phyloP scores from a whole-genome alignment of 306 rosid genomes.

The Rosa persica region DNA sequence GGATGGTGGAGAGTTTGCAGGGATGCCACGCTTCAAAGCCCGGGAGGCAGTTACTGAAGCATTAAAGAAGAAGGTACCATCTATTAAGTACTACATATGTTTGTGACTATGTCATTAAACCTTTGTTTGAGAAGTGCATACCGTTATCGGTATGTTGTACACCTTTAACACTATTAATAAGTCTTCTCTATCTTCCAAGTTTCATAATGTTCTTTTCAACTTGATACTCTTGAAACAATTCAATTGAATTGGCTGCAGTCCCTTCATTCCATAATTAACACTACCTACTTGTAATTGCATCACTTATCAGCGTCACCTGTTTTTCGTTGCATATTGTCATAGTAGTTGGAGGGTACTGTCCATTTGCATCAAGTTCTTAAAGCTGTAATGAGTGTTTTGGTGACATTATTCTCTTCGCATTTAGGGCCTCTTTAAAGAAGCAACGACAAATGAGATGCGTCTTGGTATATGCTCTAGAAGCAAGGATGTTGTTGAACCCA shows the following conservation, averaged over 20 bases:
- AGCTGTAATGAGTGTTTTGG: background rate
- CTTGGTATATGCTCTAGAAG: conserved; percentile 91
- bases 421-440: conserved; percentile 84
- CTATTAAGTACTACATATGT: conserved; percentile 13
- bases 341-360: conserved; percentile 11
- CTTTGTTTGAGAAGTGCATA: background rate
- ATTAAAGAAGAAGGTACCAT: conserved; percentile 71
- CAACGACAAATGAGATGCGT: conserved; percentile 87
- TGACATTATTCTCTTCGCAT: conserved; percentile 30
- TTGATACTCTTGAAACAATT: background rate
- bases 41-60: conserved; percentile 75
- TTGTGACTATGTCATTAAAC: background rate
- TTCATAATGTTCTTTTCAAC: background rate
- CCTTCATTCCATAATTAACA: background rate
- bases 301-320: background rate
- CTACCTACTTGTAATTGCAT: background rate
- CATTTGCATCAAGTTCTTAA: background rate
- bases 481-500: conserved; percentile 90
- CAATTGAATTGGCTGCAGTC: background rate
- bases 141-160: background rate
- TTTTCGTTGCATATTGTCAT: background rate
- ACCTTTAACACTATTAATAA: background rate
- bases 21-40: conserved; percentile 86
- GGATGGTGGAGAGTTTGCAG: conserved; percentile 83
- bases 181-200: background rate